Base-by-base conservation (phyloP, 2,329 filamentous ascomycete genomes). In the Diaporthe velutina region DNA sequence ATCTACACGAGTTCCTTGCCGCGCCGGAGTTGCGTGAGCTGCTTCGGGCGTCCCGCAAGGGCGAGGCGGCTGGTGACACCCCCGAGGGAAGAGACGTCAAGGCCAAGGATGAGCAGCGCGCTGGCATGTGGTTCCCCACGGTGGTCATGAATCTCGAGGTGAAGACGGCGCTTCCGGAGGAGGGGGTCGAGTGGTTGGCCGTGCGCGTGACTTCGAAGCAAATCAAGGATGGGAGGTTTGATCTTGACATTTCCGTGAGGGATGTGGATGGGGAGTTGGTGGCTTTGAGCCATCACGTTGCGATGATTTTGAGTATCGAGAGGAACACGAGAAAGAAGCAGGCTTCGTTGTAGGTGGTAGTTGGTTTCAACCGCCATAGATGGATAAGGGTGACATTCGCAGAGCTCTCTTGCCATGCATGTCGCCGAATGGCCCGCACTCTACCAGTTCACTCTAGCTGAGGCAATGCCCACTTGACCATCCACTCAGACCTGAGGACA, bases 131-230 rank as follows among this genome's bases (percentile, higher is more conserved):
- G 94, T 95, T 94, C 81, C 94, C 94, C 0, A 97, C 94, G 0
- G 83, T 97, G 1, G 85, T 92, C 25, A 83, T 97, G 80, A 95
- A 94, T 80, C 79, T 97, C 30, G 94, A 97, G 76, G 85, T 95
- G 52, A 97, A 96, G 85, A 94, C 93, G 81, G 82, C 87, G 9
- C 81, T 97, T 58, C 93, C 94, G 0, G 83, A 85, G 5, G 89
- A 90, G 55, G 94, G 94, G 0, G 90, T 91, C 1, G 91, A 94
- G 81, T 97, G 93, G 92, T 80, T 97, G 71, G 92, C 92, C 78
- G 86, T 92, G 54, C 87, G 93, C 42, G 87, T 92, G 17, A 87
- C 89, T 72, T 87, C 91, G 6, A 95, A 94, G 83, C 85, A 88
- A 82, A 90, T 96, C 55, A 88, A 87, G 77, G 92, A 95, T 77